Percentiles rank a stretch among this genome's conserved stretches.
Conservation (phyloP, 2,329 filamentous ascomycete genomes). For the Aureobasidium uvarum region DNA sequence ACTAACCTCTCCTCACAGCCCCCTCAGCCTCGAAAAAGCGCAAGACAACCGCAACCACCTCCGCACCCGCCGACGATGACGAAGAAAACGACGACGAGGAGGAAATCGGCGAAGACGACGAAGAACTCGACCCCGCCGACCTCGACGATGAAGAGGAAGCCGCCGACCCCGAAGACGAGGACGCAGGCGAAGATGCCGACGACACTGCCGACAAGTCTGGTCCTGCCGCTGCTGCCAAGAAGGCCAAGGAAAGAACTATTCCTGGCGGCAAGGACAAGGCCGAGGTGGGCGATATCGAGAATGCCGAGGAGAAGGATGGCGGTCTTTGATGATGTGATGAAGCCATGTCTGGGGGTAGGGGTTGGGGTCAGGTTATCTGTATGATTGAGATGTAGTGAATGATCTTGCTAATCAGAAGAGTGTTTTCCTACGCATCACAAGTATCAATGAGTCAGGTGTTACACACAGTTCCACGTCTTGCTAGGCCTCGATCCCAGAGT, state of each 20-base stretch:
- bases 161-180: constrained; percentile 30
- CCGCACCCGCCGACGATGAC: constrained; percentile 29
- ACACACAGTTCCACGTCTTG: no score
- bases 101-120: constrained; percentile 32
- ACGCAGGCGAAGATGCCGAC: constrained; percentile 32
- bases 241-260: constrained; percentile 33
- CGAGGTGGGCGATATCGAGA: not conserved
- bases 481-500: no score
- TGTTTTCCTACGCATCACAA: no score
- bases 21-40: constrained; percentile 16
- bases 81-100: constrained; percentile 31
- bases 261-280: constrained; percentile 28
- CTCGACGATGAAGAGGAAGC: constrained; percentile 31
- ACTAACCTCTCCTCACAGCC: not conserved
- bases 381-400: not conserved
- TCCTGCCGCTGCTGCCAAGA: constrained; percentile 36
- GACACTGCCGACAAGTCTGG: constrained; percentile 34
- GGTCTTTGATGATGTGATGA: not conserved
- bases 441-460: no score
- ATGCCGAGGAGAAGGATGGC: not conserved
- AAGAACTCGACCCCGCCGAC: constrained; percentile 31
- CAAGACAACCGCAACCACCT: constrained; percentile 11
- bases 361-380: not conserved
- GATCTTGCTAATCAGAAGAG: not conserved
- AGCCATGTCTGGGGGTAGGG: not conserved